A percentile compares a stretch with the other conserved stretches of the same genome.
These are phyloP conservation scores for Liquidambar formosana DNA, from an alignment of 164 flowering plant genomes.

Conservation along the genomic window DNA sequence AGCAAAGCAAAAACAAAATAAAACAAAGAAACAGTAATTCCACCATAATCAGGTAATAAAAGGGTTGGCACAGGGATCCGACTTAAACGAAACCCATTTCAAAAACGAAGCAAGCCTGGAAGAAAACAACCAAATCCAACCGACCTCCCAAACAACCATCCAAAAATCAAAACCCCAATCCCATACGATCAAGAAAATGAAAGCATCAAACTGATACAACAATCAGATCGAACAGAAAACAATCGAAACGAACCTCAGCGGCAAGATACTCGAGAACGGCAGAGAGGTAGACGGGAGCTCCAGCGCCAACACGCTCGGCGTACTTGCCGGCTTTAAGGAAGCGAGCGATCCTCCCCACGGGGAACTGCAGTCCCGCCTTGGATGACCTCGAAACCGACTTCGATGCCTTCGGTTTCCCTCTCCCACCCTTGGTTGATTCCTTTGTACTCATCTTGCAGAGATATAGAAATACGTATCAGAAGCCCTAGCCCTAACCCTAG, in stretches of 20 bases:
- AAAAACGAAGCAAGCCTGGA: too few relatives aligned
- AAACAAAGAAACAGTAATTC: too few relatives aligned
- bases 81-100: too few relatives aligned
- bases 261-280: slow-evolving; percentile 67
- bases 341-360: slow-evolving; percentile 59
- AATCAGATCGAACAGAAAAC: too few relatives aligned
- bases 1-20: too few relatives aligned
- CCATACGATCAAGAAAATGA: too few relatives aligned
- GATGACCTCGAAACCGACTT: slow-evolving; percentile 53
- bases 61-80: too few relatives aligned
- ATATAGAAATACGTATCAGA: not conserved
- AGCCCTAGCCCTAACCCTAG: slow-evolving; percentile 20
- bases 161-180: too few relatives aligned
- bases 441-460: slow-evolving; percentile 30
- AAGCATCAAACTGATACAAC: too few relatives aligned
- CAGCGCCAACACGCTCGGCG: slow-evolving; percentile 65
- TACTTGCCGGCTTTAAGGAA: slow-evolving; percentile 61
- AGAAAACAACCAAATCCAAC: too few relatives aligned
- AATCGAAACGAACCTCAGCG: slow-evolving; percentile 37
- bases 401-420: slow-evolving; percentile 50
- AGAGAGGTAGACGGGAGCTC: slow-evolving; percentile 62
- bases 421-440: slow-evolving; percentile 40
- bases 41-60: too few relatives aligned
- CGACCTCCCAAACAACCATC: too few relatives aligned
- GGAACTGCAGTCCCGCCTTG: slow-evolving; percentile 60